Base-by-base conservation (phyloP, 805 yeast genomes). In the Clavispora asparagi region DNA sequence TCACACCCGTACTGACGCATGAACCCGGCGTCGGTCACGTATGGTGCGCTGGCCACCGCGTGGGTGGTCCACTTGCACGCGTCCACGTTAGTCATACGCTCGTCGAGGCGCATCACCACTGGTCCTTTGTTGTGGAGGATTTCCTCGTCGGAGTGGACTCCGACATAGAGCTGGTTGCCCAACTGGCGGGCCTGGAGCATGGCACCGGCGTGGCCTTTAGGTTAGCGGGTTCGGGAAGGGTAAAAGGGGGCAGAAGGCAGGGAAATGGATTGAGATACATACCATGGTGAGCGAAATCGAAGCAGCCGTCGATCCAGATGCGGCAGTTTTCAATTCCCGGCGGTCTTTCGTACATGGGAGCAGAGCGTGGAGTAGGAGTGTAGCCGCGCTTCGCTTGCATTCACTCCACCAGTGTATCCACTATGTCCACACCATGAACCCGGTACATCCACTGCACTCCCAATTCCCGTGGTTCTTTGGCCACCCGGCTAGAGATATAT, bases 271-370 rank as follows among this genome's bases (percentile, higher is more conserved):
- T 7, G 31, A 12, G 33, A 13, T 8, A 68, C 78, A 46, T 65
- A 64, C 95, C 98, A 60, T 94, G 98, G 63, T 94, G 99, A 37
- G 96, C 88, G 68, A 94, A 94, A 65, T 94, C 99, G 67, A 94
- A 94, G 63, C 99, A 94, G 0, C 99, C 99, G 64, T 94, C 99
- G 27, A 94, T 81, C 99, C 99, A 94, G 49, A 92, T 85, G 43
- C 85, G 68, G 41, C 71, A 58, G 33, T 74, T 55, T 43, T 70
- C 74, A 23, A 71, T 71, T 27, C 74, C 76, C 39, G 57, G 68
- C 25, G 76, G 76, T 55, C 68, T 58, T 45, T 60, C 71, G 55
- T 52, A 71, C 74, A 71, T 70, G 46, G 29, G 6, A 10, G 29
- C 7, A 11, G 13, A 16, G n/a, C 19, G 29, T 27, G 29, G 29